Evolutionary conservation across 106 monocot species (phyloP), one percentile per base, ranked within the genome.

Genomic region (Hemerocallis citrina): DNA sequence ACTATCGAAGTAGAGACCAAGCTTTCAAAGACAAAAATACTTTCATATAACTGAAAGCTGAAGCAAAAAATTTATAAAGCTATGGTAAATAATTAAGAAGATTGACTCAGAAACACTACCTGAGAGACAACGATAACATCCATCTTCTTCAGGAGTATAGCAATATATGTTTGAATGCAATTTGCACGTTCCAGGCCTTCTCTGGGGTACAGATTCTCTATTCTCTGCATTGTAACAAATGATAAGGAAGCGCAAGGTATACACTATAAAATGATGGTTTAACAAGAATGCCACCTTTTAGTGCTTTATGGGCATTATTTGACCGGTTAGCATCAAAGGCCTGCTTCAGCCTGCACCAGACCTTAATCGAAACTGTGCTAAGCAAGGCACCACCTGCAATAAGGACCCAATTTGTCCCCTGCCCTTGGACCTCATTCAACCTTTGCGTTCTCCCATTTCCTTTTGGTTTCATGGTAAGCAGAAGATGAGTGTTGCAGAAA

Each of bases 401-500:
- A 62, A 95, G 71, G 21, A 90, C 64, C 95, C 89, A 95, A 64
- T 90, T 90, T 65, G 90, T 78, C 23, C 80, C 77, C 7, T 83
- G 78, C 35, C 61, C 62, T 73, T 81, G 85, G 36, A 71, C 14
- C 30, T 75, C 71, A 2, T 74, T 72, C 50, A 59, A 15, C 40
- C 66, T 77, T 29, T 71, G 66, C 51, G 64, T 43, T 74, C 78
- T 78, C 17, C 67, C 70, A 64, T 57, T 62, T 64, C 62, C 19
- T 48, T 78, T 80, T 48, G 64, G 38, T 73, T 77, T 80, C 94
- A 89, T 89, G 73, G 62, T 79, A 68, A 61, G 57, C 39, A 10
- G 9, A 7, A 64, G 15, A 10, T 8, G 64, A 34, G 16, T 1
- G 61, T 49, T 57, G 55, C 56, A 31, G 57, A 48, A 35, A 59